These are phyloP conservation scores for Penicillium sclerotigenum DNA, from an alignment of 2,329 filamentous ascomycete species.

Conservation along the genomic window DNA sequence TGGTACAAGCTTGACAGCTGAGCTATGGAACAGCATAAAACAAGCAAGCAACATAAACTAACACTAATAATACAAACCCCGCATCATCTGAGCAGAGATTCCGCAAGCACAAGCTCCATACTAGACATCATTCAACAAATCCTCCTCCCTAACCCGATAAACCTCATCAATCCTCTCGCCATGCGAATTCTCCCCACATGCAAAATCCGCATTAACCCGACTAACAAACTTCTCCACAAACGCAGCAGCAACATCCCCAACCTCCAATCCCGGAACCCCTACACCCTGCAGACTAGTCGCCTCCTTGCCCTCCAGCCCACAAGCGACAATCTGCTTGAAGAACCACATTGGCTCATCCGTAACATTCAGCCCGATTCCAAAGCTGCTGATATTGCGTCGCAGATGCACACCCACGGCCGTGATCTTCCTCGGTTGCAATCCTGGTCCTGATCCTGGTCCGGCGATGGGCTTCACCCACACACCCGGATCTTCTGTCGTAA, in stretches of 20 bases:
- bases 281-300: constrained; percentile 71
- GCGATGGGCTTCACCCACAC: constrained; percentile 64
- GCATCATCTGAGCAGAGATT: background rate
- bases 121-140: constrained; percentile 15
- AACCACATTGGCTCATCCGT: constrained; percentile 62
- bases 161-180: constrained; percentile 41
- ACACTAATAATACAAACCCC: background rate
- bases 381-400: constrained; percentile 74
- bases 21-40: background rate
- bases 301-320: constrained; percentile 75
- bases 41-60: background rate
- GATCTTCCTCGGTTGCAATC: constrained; percentile 60
- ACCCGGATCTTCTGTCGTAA: constrained; percentile 72
- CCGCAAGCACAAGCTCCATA: background rate
- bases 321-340: constrained; percentile 74
- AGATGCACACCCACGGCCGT: constrained; percentile 91
- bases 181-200: constrained; percentile 26
- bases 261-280: constrained; percentile 28
- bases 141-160: constrained; percentile 37
- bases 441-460: constrained; percentile 3
- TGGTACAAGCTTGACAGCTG: background rate
- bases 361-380: constrained; percentile 70
- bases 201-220: constrained; percentile 37
- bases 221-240: constrained; percentile 42
- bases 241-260: constrained; percentile 40